Evolutionary conservation across 2,329 filamentous ascomycete species (phyloP).

Genomic region (Westerdykella sp.): DNA sequence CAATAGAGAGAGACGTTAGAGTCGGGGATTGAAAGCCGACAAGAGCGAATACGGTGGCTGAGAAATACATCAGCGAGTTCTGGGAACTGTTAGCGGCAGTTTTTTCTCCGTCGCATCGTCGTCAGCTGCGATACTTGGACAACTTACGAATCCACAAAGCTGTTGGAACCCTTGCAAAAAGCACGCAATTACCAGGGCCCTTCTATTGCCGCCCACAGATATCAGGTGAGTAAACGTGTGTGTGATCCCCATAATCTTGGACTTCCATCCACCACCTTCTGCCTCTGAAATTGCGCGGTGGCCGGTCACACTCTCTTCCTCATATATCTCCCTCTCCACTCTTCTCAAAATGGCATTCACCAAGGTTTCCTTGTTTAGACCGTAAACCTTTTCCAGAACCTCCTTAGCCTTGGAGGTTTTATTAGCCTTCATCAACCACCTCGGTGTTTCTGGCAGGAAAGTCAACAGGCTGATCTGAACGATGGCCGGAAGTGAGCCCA

Average conservation of each 20-base stretch:
- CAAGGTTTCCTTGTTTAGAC: slow-evolving; percentile 39
- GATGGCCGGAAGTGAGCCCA: slow-evolving; percentile 71
- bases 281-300: too few relatives aligned
- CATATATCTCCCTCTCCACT: slow-evolving; percentile 69
- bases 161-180: slow-evolving; percentile 84
- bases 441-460: slow-evolving; percentile 78
- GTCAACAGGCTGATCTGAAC: slow-evolving; percentile 64
- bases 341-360: slow-evolving; percentile 58
- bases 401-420: slow-evolving; percentile 54
- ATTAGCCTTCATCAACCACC: slow-evolving; percentile 73
- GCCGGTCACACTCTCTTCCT: slow-evolving; percentile 53
- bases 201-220: slow-evolving; percentile 50
- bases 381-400: slow-evolving; percentile 61
- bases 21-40: slow-evolving; percentile 43
- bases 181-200: slow-evolving; percentile 78
- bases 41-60: slow-evolving; percentile 43
- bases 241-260: slow-evolving; percentile 28
- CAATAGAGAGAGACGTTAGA: slow-evolving; percentile 41
- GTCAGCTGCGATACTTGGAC: neutral
- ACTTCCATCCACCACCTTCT: slow-evolving; percentile 21
- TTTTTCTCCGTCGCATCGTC: neutral
- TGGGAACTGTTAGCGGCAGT: slow-evolving; percentile 6
- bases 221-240: slow-evolving; percentile 50
- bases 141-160: slow-evolving; percentile 55
- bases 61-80: slow-evolving; percentile 47